These are phyloP conservation scores for Solanum chacoense DNA, from an alignment of 305 asterid species.

Conservation along the genomic window DNA sequence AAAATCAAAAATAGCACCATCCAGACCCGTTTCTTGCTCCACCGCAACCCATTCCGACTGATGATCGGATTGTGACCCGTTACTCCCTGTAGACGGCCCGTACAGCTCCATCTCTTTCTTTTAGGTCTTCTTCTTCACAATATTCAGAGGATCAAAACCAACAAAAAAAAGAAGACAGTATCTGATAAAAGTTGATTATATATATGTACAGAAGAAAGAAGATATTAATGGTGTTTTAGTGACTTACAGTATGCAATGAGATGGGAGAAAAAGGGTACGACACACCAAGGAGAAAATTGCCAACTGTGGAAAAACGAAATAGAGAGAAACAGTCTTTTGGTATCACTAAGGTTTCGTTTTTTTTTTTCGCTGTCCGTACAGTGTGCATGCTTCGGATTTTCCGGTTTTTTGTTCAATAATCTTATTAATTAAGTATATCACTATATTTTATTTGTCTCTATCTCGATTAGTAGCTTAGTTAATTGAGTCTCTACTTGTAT, in stretches of 20 bases:
- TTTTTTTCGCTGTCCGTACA: not conserved
- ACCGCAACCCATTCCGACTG: constrained; percentile 33
- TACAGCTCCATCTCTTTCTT: constrained; percentile 37
- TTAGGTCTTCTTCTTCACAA: not conserved
- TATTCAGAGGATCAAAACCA: not conserved
- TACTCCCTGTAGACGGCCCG: constrained; percentile 16
- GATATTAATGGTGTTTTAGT: not conserved
- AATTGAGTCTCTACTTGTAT: too few species aligned
- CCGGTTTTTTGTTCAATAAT: not conserved
- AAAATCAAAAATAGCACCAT: constrained; percentile 15
- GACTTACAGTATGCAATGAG: not conserved
- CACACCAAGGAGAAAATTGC: not conserved
- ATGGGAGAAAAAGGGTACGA: not conserved
- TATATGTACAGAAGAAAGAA: not conserved
- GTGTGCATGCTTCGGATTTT: not conserved
- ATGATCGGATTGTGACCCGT: constrained; percentile 34
- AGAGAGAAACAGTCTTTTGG: not conserved
- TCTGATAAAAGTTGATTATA: not conserved
- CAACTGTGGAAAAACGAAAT: not conserved
- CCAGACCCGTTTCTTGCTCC: constrained; percentile 30
- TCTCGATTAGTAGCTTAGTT: not conserved
- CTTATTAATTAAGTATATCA: not conserved
- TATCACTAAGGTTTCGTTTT: not conserved
- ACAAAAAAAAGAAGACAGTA: not conserved
- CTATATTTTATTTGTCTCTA: not conserved